These are phyloP conservation scores for Beauveria sp. DNA, from an alignment of 2,329 filamentous ascomycete genomes.

Conservation along the genomic window DNA sequence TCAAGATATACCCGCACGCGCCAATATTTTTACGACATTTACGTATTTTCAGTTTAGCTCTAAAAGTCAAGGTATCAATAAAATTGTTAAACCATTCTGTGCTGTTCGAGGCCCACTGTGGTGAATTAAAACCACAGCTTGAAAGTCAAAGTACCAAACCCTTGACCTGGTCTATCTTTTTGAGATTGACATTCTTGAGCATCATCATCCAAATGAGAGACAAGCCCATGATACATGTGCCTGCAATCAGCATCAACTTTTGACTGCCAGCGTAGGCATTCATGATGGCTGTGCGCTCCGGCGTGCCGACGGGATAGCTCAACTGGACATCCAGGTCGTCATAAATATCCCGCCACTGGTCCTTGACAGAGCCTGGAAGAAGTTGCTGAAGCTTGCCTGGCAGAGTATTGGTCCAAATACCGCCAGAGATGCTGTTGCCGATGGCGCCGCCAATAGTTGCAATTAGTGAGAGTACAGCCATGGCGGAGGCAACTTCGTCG, in stretches of 20 bases:
- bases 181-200: slow-evolving; percentile 24
- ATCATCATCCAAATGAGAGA: slow-evolving; percentile 22
- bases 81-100: neutral
- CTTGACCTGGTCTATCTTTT: slow-evolving; percentile 24
- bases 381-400: slow-evolving; percentile 28
- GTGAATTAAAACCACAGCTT: neutral
- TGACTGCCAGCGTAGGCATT: slow-evolving; percentile 41
- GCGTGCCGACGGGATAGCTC: slow-evolving; percentile 31
- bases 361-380: slow-evolving; percentile 29
- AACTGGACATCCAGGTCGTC: slow-evolving; percentile 27
- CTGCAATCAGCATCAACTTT: slow-evolving; percentile 31
- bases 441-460: slow-evolving; percentile 25
- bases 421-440: slow-evolving; percentile 24
- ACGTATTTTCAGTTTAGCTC: neutral
- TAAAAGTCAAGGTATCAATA: slow-evolving; percentile 3
- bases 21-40: neutral
- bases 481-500: slow-evolving; percentile 24
- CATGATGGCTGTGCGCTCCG: slow-evolving; percentile 35
- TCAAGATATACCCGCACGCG: slow-evolving; percentile 1
- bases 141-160: slow-evolving; percentile 13
- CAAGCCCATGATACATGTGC: slow-evolving; percentile 23
- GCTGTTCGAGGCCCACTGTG: neutral
- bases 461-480: slow-evolving; percentile 26
- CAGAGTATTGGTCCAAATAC: slow-evolving; percentile 29
- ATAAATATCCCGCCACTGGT: slow-evolving; percentile 35